Evolutionary conservation across 306 rosid species (phyloP).

Genomic region (Trichosanthes cucumerina): DNA sequence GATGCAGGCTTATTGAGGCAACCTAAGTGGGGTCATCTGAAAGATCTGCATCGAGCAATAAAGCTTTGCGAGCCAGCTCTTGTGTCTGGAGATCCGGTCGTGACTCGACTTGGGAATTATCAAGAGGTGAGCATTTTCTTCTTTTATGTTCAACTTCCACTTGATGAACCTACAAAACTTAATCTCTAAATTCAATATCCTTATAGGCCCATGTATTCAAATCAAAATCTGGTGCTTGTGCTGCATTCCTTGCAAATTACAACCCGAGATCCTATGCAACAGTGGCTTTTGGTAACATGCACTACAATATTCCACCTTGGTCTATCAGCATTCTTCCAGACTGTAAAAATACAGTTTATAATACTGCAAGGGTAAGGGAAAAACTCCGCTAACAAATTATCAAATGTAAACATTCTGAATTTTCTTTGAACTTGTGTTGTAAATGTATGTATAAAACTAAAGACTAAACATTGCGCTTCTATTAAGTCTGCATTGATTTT

Average conservation of each 20-base stretch:
- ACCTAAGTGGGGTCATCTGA: slow-evolving; percentile 98
- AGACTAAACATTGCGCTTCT: not conserved
- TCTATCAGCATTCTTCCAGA: slow-evolving; percentile 97
- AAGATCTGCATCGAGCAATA: slow-evolving; percentile 89
- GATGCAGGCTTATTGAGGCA: slow-evolving; percentile 65
- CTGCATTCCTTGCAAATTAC: slow-evolving; percentile 91
- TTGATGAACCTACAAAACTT: slow-evolving; percentile 13
- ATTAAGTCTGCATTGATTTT: not conserved
- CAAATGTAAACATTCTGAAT: not conserved
- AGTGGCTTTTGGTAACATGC: slow-evolving; percentile 65
- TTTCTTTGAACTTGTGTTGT: not conserved
- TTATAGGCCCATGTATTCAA: slow-evolving; percentile 79
- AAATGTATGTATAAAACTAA: not conserved
- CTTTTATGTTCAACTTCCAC: slow-evolving; percentile 1
- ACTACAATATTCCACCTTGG: slow-evolving; percentile 96
- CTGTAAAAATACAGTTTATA: slow-evolving; percentile 82
- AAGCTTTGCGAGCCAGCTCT: slow-evolving; percentile 90
- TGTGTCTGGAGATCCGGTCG: slow-evolving; percentile 60
- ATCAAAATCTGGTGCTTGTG: slow-evolving; percentile 78
- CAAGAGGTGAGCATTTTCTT: slow-evolving; percentile 49
- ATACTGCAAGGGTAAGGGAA: slow-evolving; percentile 91
- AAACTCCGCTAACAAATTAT: not conserved
- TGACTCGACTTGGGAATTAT: slow-evolving; percentile 55
- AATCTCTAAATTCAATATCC: slow-evolving; percentile 1
- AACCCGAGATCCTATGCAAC: slow-evolving; percentile 54